Conservation (phyloP, 2,329 filamentous ascomycete genomes). For the Colletotrichum noveboracense region DNA sequence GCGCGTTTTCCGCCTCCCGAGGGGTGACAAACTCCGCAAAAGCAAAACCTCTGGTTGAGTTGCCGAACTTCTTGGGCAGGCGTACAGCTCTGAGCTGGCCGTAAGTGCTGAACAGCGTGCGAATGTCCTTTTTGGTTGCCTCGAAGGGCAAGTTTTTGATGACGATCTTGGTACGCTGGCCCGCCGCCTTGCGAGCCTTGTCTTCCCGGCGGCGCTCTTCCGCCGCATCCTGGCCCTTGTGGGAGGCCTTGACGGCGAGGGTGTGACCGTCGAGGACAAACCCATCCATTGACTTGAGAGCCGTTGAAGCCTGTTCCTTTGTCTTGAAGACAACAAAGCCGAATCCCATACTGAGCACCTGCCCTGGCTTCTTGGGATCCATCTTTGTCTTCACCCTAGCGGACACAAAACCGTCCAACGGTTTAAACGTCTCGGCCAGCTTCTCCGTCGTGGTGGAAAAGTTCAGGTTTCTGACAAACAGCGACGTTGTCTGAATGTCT, state of each 20-base stretch:
- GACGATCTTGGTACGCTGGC: constrained; percentile 87
- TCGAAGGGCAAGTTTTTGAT: constrained; percentile 99
- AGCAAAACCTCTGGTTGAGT: constrained; percentile 87
- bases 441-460: constrained; percentile 83
- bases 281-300: constrained; percentile 85
- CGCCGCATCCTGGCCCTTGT: constrained; percentile 85
- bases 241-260: constrained; percentile 83
- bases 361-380: constrained; percentile 87
- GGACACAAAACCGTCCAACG: constrained; percentile 86
- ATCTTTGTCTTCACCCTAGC: constrained; percentile 92
- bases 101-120: constrained; percentile 84
- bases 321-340: constrained; percentile 90
- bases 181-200: constrained; percentile 78
- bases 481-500: constrained; percentile 72
- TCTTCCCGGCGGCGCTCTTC: constrained; percentile 87
- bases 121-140: constrained; percentile 89
- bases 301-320: constrained; percentile 79
- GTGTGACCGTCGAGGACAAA: constrained; percentile 87
- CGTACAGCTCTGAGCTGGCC: constrained; percentile 92
- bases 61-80: constrained; percentile 94
- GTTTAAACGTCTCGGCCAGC: constrained; percentile 78
- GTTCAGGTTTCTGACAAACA: constrained; percentile 94
- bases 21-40: constrained; percentile 96
- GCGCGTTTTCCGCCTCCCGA: constrained; percentile 87
- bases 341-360: constrained; percentile 95